phyloP scores from a whole-genome alignment of 2,329 filamentous ascomycete species.

The Nemania diffusa region DNA sequence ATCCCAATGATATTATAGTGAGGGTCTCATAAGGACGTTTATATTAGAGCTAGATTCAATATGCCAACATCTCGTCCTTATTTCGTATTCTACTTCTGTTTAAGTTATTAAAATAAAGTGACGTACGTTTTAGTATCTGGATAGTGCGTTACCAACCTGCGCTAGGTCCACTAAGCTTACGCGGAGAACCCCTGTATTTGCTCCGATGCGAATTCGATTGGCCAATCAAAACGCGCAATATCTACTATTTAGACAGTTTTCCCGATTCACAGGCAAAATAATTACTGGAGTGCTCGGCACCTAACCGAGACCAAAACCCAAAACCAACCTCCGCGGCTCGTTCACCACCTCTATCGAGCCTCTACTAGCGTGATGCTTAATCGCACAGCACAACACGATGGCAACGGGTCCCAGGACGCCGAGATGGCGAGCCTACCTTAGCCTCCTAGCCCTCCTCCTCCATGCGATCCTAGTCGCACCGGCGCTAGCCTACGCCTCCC shows the following conservation, averaged over 20 bases:
- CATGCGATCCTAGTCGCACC: conserved; percentile 36
- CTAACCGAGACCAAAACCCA: neutral
- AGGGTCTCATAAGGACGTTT: too few relatives aligned
- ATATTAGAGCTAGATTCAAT: too few relatives aligned
- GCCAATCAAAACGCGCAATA: conserved; percentile 5
- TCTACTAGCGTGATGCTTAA: conserved; percentile 15
- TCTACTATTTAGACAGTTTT: conserved; percentile 4
- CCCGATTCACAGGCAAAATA: neutral
- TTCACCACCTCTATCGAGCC: neutral
- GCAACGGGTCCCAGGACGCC: conserved; percentile 26
- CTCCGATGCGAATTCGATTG: neutral
- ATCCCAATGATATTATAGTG: too few relatives aligned
- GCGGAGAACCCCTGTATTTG: too few relatives aligned
- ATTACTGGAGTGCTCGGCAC: neutral
- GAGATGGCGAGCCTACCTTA: conserved; percentile 19
- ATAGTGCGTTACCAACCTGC: too few relatives aligned
- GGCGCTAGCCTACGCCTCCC: conserved; percentile 55
- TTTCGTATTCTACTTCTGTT: too few relatives aligned
- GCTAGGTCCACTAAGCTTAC: too few relatives aligned
- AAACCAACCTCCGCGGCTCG: neutral
- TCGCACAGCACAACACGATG: conserved; percentile 1
- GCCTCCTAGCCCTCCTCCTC: conserved; percentile 1
- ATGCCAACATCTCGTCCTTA: too few relatives aligned
- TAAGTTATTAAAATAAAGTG: too few relatives aligned
- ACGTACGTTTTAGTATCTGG: too few relatives aligned